Evolutionary conservation across 2,329 filamentous ascomycete species (phyloP).

Genomic region (Exutisphaerella laricina): DNA sequence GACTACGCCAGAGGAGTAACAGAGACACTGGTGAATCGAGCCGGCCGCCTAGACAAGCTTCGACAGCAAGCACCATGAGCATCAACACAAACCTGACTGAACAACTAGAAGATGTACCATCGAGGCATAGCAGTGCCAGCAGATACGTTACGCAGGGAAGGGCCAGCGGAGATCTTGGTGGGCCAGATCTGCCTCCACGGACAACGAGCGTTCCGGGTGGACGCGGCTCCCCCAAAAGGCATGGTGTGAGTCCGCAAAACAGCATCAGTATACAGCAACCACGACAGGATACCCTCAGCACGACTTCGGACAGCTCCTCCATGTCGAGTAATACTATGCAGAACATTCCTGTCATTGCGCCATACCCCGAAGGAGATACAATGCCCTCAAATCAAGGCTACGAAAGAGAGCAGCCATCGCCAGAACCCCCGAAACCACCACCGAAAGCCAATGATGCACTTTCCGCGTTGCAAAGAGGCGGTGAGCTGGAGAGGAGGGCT

Average conservation of each 20-base stretch:
- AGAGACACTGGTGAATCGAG: constrained; percentile 33
- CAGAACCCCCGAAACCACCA: constrained; percentile 61
- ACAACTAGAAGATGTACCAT: constrained; percentile 38
- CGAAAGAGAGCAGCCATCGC: constrained; percentile 35
- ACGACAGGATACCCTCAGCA: constrained; percentile 25
- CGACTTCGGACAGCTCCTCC: constrained; percentile 48
- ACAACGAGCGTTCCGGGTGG: constrained; percentile 41
- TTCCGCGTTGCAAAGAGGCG: constrained; percentile 82
- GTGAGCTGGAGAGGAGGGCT: constrained; percentile 84
- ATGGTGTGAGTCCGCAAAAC: constrained; percentile 36
- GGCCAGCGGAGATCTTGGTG: constrained; percentile 37
- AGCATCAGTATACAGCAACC: constrained; percentile 19
- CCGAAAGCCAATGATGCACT: constrained; percentile 85
- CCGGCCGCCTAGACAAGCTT: constrained; percentile 36
- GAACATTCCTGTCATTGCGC: constrained; percentile 66
- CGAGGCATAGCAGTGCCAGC: constrained; percentile 39
- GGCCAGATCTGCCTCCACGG: constrained; percentile 44
- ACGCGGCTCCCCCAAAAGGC: constrained; percentile 41
- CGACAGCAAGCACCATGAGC: constrained; percentile 44
- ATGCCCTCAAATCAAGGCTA: constrained; percentile 36
- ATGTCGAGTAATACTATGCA: constrained; percentile 72
- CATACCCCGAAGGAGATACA: constrained; percentile 60
- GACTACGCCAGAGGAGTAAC: constrained; percentile 57
- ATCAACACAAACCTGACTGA: constrained; percentile 43
- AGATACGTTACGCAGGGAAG: constrained; percentile 37